Base-by-base conservation (phyloP, 257 asterid species). In the Gentiana dahurica region DNA sequence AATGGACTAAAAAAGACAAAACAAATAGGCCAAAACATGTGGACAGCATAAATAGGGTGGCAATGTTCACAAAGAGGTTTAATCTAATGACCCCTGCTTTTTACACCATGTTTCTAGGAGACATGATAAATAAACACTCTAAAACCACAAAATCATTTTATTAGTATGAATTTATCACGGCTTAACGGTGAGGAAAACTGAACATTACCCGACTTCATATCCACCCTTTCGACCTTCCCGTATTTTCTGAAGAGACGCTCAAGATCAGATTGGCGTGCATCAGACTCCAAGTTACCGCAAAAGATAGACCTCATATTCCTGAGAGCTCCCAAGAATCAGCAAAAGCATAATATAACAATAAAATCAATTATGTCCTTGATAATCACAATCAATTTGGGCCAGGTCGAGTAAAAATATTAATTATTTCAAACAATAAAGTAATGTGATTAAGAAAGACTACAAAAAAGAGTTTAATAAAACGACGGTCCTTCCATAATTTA, bases 141-240 rank as follows among this genome's bases (percentile, higher is more conserved):
- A 41, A 7, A 5, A 10, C 6, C 6, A 41, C 46, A 5, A 5
- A 41, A 7, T 41, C 46, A 5, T 41, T 2, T 4, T 5, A 24
- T 24, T 24, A 24, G 24, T 24, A 24, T 24, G 24, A 24, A 24
- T 24, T 24, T 24, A 24, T 24, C 24, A 41, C 8, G 9, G 2
- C 6, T 41, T 10, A 59, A 13, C 12, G 11, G 2, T 54, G 55
- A 52, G 4, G 49, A 67, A 36, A 52, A 49, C n/a, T 6, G 57
- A 8, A 59, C 47, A 59, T 71, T 59, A 87, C 98, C 98, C 58
- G 98, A 71, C 79, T 90, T 90, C 86, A 90, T 65, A 72, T 90
- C 98, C 66, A 90, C 91, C 82, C 95, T 80, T 53, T 86, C 96
- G 53, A 87, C 89, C 81, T 78, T 84, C 62, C 98, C 98, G 72